Conservation (phyloP, 2,329 filamentous ascomycete genomes). For the Rutstroemia sp. region DNA sequence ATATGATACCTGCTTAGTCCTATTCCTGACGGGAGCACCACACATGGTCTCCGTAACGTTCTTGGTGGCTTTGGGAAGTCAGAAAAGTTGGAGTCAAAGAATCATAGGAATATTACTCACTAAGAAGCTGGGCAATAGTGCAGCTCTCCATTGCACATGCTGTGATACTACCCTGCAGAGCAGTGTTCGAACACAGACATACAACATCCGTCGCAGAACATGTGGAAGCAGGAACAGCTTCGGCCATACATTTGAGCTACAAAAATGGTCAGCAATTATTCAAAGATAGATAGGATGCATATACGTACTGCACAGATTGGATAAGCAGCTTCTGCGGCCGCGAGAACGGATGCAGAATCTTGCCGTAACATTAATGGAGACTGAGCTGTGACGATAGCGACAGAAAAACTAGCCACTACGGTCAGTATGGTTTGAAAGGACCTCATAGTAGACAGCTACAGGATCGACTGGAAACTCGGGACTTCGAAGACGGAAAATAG, state of each 20-base stretch:
- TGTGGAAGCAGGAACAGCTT: background rate
- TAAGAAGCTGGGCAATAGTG: background rate
- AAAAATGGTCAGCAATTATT: background rate
- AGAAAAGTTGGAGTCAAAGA: background rate
- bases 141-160: background rate
- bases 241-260: background rate
- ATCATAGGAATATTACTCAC: background rate
- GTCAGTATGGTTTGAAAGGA: background rate
- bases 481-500: background rate
- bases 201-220: background rate
- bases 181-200: background rate
- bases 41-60: background rate
- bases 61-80: background rate
- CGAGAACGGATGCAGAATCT: background rate
- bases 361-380: background rate
- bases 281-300: background rate
- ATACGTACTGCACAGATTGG: background rate
- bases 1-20: background rate
- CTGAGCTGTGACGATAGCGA: background rate
- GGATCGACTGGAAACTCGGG: background rate
- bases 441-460: background rate
- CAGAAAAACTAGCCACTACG: background rate
- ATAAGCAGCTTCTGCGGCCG: background rate
- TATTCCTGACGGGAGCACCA: background rate
- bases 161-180: background rate